Evolutionary conservation across 345 rosid species (phyloP).

Genomic region (Salix viminalis): DNA sequence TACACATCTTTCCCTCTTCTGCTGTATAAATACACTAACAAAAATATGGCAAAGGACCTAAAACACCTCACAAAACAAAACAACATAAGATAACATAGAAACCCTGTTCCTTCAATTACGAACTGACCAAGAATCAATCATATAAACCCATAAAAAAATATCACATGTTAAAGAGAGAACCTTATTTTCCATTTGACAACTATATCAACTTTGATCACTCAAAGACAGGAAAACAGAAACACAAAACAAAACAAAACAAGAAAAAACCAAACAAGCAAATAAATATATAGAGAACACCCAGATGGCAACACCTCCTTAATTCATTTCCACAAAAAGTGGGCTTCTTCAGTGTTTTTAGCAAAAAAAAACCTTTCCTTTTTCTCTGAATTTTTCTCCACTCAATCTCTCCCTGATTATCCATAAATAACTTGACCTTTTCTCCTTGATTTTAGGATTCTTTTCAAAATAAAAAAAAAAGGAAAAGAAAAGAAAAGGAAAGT

Average conservation of each 20-base stretch:
- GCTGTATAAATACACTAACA: neutral
- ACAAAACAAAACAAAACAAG: neutral
- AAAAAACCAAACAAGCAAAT: neutral
- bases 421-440: slow-evolving; percentile 15
- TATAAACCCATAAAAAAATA: neutral
- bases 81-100: neutral
- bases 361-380: slow-evolving; percentile 9
- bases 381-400: slow-evolving; percentile 35
- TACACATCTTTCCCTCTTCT: neutral
- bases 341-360: slow-evolving; percentile 24
- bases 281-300: slow-evolving; percentile 5
- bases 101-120: neutral
- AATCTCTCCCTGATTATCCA: slow-evolving; percentile 2
- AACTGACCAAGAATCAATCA: neutral
- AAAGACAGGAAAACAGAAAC: neutral
- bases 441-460: slow-evolving; percentile 39
- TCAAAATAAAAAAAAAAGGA: neutral
- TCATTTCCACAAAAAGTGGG: slow-evolving; percentile 34
- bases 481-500: neutral
- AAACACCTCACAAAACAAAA: neutral
- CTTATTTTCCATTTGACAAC: neutral
- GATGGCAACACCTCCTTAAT: slow-evolving; percentile 23
- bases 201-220: slow-evolving; percentile 9
- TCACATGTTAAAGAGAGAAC: neutral
- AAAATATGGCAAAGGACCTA: neutral